Conservation (phyloP, 2,329 filamentous ascomycete genomes). For the Zasmidium cellare region DNA sequence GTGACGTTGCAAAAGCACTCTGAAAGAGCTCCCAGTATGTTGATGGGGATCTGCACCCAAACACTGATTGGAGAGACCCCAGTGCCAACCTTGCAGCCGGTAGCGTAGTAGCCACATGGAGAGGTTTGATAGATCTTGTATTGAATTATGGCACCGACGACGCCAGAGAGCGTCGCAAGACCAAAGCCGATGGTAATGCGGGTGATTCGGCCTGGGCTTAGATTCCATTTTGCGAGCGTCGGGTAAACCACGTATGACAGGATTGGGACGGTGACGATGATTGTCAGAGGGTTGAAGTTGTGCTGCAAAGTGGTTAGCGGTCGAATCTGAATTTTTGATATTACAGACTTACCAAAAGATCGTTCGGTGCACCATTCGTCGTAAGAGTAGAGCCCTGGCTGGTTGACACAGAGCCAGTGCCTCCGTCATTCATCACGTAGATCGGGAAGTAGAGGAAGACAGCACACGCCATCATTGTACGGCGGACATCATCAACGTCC, state of each 20-base stretch:
- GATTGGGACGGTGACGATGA: conserved; percentile 45
- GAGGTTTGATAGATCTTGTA: conserved; percentile 52
- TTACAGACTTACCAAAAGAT: conserved; percentile 36
- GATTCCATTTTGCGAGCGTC: conserved; percentile 38
- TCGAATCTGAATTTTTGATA: neutral
- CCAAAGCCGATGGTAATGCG: conserved; percentile 52
- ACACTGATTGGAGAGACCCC: conserved; percentile 19
- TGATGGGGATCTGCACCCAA: conserved; percentile 33
- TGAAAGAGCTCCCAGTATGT: conserved; percentile 39
- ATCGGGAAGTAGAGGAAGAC: conserved; percentile 58
- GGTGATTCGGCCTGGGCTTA: conserved; percentile 49
- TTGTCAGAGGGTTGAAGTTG: conserved; percentile 47
- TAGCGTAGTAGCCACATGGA: conserved; percentile 46
- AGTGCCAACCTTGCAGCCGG: conserved; percentile 14
- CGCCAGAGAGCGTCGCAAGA: conserved; percentile 52
- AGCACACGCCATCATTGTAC: conserved; percentile 63
- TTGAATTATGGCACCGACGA: conserved; percentile 55
- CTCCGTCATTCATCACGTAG: conserved; percentile 37
- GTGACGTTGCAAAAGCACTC: conserved; percentile 44
- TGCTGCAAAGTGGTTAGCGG: conserved; percentile 16
- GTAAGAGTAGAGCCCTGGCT: conserved; percentile 25
- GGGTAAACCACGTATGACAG: conserved; percentile 44
- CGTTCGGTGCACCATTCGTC: conserved; percentile 42
- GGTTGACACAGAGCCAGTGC: conserved; percentile 22
- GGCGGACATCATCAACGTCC: conserved; percentile 71